These are phyloP conservation scores for Piromyces finnis DNA, from an alignment of 192 early-diverging fungal species.

Conservation along the genomic window DNA sequence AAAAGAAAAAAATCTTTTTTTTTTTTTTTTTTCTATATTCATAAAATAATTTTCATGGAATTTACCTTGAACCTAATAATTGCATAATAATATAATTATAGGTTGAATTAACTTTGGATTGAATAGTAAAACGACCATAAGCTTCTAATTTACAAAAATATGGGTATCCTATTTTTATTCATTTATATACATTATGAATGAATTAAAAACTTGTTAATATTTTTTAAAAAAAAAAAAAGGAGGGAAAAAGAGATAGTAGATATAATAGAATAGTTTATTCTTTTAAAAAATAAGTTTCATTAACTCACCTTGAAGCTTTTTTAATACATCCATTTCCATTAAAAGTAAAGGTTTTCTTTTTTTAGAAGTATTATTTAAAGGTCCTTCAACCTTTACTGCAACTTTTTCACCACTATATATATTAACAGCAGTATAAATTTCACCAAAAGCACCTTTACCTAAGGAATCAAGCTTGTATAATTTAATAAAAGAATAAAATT, in stretches of 20 bases:
- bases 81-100: not conserved
- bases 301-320: slow-evolving; percentile 14
- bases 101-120: not conserved
- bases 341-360: slow-evolving; percentile 24
- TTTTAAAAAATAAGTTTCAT: too few species aligned
- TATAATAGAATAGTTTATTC: too few species aligned
- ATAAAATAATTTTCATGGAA: too few species aligned
- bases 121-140: not conserved
- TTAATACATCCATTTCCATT: slow-evolving; percentile 24
- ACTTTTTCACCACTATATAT: slow-evolving; percentile 8
- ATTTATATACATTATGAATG: too few species aligned
- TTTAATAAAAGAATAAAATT: too few species aligned
- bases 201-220: too few species aligned
- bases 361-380: slow-evolving; percentile 3
- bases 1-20: too few species aligned
- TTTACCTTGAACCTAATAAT: not conserved
- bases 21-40: too few species aligned
- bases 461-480: not conserved
- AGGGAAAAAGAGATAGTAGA: too few species aligned
- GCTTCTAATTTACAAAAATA: not conserved
- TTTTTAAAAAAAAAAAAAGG: too few species aligned
- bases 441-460: slow-evolving; percentile 34
- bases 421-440: slow-evolving; percentile 29
- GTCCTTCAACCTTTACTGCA: slow-evolving; percentile 31
- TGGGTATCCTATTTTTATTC: not conserved